Evolutionary conservation across 2,329 filamentous ascomycete species (phyloP).

Genomic region (Pseudophaeomoniella oleicola): DNA sequence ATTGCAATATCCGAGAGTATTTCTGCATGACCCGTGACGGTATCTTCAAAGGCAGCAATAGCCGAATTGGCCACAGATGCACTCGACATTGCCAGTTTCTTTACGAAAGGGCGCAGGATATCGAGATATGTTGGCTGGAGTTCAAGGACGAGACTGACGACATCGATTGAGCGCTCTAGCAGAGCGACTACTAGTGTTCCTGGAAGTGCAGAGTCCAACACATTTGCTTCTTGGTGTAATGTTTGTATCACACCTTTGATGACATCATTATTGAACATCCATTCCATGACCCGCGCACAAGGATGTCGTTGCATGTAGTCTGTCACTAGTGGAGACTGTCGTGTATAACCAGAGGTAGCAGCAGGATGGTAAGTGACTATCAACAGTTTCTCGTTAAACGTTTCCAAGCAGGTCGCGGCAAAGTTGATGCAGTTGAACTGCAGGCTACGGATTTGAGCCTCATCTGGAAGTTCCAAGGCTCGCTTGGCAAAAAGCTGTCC

Average conservation of each 20-base stretch:
- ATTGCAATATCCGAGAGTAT: conserved; percentile 71
- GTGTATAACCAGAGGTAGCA: conserved; percentile 47
- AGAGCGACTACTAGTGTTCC: conserved; percentile 72
- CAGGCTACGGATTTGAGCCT: conserved; percentile 56
- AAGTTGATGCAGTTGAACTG: conserved; percentile 75
- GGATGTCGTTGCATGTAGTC: conserved; percentile 88
- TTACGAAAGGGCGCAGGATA: conserved; percentile 67
- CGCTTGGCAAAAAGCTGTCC: conserved; percentile 61
- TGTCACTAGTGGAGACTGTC: conserved; percentile 59
- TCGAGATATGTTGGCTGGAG: conserved; percentile 86
- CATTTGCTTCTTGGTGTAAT: conserved; percentile 59
- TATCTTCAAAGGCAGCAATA: conserved; percentile 84
- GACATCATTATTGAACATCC: conserved; percentile 90
- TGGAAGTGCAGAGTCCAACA: conserved; percentile 56
- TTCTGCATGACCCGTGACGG: conserved; percentile 63
- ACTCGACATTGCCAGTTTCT: conserved; percentile 46
- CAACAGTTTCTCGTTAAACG: conserved; percentile 89
- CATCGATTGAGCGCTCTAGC: conserved; percentile 65
- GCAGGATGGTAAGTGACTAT: conserved; percentile 6
- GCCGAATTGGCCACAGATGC: conserved; percentile 56
- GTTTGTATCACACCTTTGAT: conserved; percentile 64
- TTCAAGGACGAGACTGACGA: conserved; percentile 69
- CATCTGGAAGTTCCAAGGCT: conserved; percentile 49
- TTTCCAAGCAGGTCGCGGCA: conserved; percentile 60
- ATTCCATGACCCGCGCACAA: conserved; percentile 91